Conservation (phyloP, 2,329 filamentous ascomycete genomes). For the Pseudocercospora eumusae region DNA sequence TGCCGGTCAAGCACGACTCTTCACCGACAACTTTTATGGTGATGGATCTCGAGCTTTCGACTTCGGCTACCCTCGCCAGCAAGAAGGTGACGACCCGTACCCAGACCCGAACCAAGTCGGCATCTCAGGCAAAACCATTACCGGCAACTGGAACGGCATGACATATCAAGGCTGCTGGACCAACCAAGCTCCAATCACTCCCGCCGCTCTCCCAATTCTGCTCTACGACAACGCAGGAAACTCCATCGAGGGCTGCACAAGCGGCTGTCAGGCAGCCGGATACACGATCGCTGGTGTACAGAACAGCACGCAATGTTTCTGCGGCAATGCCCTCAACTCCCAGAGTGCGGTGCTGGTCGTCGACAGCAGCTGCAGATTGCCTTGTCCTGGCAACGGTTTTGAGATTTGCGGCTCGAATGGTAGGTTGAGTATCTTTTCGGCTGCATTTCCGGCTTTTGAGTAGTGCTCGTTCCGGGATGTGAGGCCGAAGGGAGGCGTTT, state of each 20-base stretch:
- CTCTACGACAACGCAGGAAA: constrained; percentile 30
- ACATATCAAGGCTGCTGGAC: constrained; percentile 41
- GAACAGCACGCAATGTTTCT: constrained; percentile 38
- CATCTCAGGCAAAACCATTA: constrained; percentile 10
- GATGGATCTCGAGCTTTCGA: constrained; percentile 35
- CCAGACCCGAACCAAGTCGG: constrained; percentile 9
- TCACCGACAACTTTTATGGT: constrained; percentile 42
- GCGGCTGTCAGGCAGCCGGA: constrained; percentile 34
- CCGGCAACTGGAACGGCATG: constrained; percentile 28
- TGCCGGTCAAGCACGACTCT: constrained; percentile 39
- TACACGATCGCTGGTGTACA: constrained; percentile 40
- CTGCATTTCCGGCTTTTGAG: constrained; percentile 16
- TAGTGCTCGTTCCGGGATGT: constrained; percentile 10
- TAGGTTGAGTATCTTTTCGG: constrained; percentile 34
- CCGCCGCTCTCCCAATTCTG: constrained; percentile 29
- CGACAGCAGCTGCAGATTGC: constrained; percentile 34
- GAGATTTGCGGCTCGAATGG: constrained; percentile 35
- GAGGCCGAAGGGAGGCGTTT: not conserved
- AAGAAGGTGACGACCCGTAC: constrained; percentile 38
- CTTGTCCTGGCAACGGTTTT: constrained; percentile 36
- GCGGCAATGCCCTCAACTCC: constrained; percentile 35
- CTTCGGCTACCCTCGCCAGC: constrained; percentile 39
- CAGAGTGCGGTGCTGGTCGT: constrained; percentile 30
- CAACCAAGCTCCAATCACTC: constrained; percentile 29
- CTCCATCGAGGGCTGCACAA: constrained; percentile 36